phyloP scores from a whole-genome alignment of 202 grass and related monocot genomes.

The Brachypodium distachyon region DNA sequence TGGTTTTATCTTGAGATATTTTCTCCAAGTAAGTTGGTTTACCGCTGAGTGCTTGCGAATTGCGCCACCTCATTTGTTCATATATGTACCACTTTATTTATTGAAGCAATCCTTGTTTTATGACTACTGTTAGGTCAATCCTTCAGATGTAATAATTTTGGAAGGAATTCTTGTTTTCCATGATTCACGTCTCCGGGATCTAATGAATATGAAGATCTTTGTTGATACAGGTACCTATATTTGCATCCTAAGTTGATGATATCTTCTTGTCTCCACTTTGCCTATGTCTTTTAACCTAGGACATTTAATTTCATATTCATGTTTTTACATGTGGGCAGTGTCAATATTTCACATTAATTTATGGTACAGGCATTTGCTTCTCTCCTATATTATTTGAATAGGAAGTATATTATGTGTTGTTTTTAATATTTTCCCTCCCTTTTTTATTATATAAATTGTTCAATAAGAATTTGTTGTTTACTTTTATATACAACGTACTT shows the following conservation, averaged over 20 bases:
- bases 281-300: background rate
- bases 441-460: no score
- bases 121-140: slow-evolving; percentile 60
- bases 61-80: background rate
- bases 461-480: background rate
- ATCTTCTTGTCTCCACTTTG: background rate
- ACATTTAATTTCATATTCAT: background rate
- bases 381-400: background rate
- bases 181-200: slow-evolving; percentile 72
- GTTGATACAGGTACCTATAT: slow-evolving; percentile 71
- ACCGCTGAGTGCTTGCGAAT: slow-evolving; percentile 2
- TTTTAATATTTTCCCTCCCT: background rate
- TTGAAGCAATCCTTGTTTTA: slow-evolving; percentile 1
- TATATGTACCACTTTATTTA: background rate
- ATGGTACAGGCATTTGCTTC: background rate
- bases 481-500: background rate
- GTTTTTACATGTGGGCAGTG: background rate
- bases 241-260: slow-evolving; percentile 4
- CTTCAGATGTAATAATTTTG: slow-evolving; percentile 96
- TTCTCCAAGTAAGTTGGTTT: background rate
- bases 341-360: background rate
- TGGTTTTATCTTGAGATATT: background rate
- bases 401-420: background rate
- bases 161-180: slow-evolving; percentile 96
- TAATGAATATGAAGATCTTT: slow-evolving; percentile 99